Evolutionary conservation across 2,329 filamentous ascomycete genomes (phyloP).

Genomic region (Epichloe brachyelytri): DNA sequence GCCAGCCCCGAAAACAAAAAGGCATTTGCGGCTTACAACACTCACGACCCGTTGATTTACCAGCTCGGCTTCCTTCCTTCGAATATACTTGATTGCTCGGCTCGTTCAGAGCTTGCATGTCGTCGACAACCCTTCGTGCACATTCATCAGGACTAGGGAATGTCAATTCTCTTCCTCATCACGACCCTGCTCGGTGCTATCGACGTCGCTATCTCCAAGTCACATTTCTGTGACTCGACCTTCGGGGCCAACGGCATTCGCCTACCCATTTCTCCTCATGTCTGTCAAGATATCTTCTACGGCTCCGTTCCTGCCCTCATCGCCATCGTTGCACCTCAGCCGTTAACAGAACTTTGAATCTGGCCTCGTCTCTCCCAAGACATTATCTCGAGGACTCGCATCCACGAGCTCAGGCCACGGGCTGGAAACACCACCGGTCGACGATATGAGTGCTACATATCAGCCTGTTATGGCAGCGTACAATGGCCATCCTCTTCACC

Average conservation of each 20-base stretch:
- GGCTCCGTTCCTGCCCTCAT: conserved; percentile 10
- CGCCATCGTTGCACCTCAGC: conserved; percentile 11
- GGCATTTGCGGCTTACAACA: not conserved
- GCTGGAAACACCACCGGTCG: conserved; percentile 37
- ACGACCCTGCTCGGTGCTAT: not conserved
- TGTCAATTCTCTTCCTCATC: not conserved
- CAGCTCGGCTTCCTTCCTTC: not conserved
- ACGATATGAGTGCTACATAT: conserved; percentile 42
- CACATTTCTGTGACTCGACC: not conserved
- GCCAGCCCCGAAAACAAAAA: not conserved
- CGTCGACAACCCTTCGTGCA: not conserved
- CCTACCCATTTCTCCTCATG: conserved; percentile 12
- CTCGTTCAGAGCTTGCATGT: not conserved
- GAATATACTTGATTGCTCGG: not conserved
- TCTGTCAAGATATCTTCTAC: conserved; percentile 14
- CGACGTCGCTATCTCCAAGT: conserved; percentile 8
- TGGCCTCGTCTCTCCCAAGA: conserved; percentile 12
- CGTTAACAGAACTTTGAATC: conserved; percentile 10
- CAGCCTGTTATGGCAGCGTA: conserved; percentile 34
- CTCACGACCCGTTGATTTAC: not conserved
- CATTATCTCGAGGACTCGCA: conserved; percentile 10
- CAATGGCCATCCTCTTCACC: conserved; percentile 27
- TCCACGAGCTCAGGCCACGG: conserved; percentile 20
- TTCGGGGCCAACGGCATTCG: not conserved
- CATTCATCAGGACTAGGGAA: not conserved